Percentiles rank a stretch among this genome's conserved stretches.
Conservation (phyloP, 306 rosid species). For the Vigna mungo region DNA sequence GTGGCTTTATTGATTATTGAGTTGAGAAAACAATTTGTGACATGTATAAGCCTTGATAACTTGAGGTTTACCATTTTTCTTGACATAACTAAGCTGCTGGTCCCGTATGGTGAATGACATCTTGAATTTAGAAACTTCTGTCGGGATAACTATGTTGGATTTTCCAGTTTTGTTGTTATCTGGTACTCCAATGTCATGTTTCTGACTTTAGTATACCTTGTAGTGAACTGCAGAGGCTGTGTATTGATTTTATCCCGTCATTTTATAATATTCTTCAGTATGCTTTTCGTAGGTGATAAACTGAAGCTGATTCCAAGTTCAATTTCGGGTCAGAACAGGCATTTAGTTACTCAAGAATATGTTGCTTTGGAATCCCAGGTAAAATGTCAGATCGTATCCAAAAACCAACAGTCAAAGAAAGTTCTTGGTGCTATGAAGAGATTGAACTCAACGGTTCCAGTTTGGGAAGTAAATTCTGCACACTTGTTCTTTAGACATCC, state of each 20-base stretch:
- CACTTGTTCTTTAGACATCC: slow-evolving; percentile 11
- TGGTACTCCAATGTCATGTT: neutral
- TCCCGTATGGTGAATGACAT: slow-evolving; percentile 1
- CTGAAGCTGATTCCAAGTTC: slow-evolving; percentile 37
- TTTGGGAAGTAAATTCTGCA: slow-evolving; percentile 15
- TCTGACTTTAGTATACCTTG: neutral
- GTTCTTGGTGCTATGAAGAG: slow-evolving; percentile 12
- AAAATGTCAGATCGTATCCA: slow-evolving; percentile 37
- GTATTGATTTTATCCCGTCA: neutral
- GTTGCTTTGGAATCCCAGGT: slow-evolving; percentile 28
- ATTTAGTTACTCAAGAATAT: slow-evolving; percentile 29
- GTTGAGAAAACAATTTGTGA: neutral
- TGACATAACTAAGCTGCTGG: slow-evolving; percentile 6
- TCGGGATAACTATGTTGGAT: neutral
- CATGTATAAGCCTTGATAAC: neutral
- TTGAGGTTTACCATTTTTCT: slow-evolving; percentile 4
- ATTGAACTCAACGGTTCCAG: slow-evolving; percentile 31
- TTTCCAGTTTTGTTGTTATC: neutral
- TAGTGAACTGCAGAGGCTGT: neutral
- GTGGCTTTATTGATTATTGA: neutral
- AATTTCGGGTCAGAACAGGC: slow-evolving; percentile 34
- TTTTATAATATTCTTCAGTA: slow-evolving; percentile 12
- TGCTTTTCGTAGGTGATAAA: slow-evolving; percentile 39
- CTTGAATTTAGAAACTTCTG: slow-evolving; percentile 10
- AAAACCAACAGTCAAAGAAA: slow-evolving; percentile 19